Percentiles rank a stretch among this genome's conserved stretches.
These are phyloP conservation scores for Corchorus olitorius DNA, from an alignment of 345 rosid species.

Conservation along the genomic window DNA sequence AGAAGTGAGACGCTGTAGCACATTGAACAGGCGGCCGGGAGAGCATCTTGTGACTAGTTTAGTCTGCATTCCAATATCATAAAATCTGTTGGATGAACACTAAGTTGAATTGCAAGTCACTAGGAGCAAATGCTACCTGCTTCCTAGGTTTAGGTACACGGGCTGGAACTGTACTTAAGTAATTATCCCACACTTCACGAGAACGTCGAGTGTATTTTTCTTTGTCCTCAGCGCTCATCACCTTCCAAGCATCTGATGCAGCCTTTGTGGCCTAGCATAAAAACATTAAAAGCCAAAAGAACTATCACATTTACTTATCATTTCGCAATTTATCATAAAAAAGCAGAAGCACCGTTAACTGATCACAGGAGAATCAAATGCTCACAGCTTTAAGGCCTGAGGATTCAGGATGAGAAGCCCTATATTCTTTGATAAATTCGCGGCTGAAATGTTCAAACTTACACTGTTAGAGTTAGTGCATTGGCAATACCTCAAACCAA, in stretches of 20 bases:
- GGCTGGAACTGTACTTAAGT: conserved; percentile 46
- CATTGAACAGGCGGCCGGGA: conserved; percentile 51
- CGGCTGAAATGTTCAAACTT: conserved; percentile 35
- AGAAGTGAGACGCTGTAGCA: conserved; percentile 42
- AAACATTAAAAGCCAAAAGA: neutral
- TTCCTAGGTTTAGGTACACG: conserved; percentile 42
- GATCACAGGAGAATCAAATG: conserved; percentile 11
- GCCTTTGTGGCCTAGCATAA: conserved; percentile 49
- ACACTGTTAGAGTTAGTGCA: conserved; percentile 16
- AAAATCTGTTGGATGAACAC: conserved; percentile 17
- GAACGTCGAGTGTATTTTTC: conserved; percentile 46
- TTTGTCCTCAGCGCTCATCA: conserved; percentile 49
- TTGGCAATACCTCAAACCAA: neutral
- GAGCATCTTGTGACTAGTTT: conserved; percentile 54
- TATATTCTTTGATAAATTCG: conserved; percentile 50
- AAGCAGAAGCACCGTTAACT: conserved; percentile 11
- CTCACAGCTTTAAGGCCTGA: conserved; percentile 55
- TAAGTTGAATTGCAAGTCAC: neutral
- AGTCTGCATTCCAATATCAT: conserved; percentile 37
- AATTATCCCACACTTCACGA: conserved; percentile 54
- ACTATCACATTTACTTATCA: neutral
- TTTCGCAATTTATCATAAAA: neutral
- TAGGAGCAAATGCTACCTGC: conserved; percentile 36
- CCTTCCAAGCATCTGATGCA: conserved; percentile 54
- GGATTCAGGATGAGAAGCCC: conserved; percentile 52